Evolutionary conservation across 768 basidiomycete genomes (phyloP).

Genomic region (Mycena kentingensis): DNA sequence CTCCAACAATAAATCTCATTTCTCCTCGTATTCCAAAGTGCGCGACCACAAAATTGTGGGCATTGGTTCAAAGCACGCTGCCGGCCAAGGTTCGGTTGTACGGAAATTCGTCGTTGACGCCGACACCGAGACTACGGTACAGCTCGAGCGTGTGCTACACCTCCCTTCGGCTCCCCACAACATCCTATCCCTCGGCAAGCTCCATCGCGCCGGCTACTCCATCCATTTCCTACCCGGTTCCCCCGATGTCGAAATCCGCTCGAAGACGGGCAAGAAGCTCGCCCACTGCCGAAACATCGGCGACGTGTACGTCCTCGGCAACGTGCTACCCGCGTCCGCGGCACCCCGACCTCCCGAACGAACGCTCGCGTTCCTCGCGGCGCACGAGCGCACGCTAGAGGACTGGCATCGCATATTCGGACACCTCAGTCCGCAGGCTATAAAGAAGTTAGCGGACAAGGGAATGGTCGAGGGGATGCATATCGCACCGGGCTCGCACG

Average conservation of each 20-base stretch:
- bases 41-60: slow-evolving; percentile 5
- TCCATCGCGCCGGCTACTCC: too few relatives aligned
- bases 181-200: neutral
- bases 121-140: neutral
- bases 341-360: neutral
- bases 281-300: neutral
- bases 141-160: neutral
- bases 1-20: slow-evolving; percentile 1
- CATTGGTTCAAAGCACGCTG: neutral
- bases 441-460: slow-evolving; percentile 17
- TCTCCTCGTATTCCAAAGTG: slow-evolving; percentile 1
- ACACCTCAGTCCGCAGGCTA: slow-evolving; percentile 21
- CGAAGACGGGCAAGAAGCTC: neutral
- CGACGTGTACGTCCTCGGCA: neutral
- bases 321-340: neutral
- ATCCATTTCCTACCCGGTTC: too few relatives aligned
- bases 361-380: slow-evolving; percentile 1
- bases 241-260: too few relatives aligned
- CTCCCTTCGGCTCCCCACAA: neutral
- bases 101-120: neutral
- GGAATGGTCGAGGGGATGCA: slow-evolving; percentile 23
- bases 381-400: slow-evolving; percentile 6
- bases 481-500: slow-evolving; percentile 9
- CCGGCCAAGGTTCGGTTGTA: neutral
- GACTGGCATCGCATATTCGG: slow-evolving; percentile 25